phyloP scores from a whole-genome alignment of 768 basidiomycete genomes.

The Candolleomyces efflorescens region DNA sequence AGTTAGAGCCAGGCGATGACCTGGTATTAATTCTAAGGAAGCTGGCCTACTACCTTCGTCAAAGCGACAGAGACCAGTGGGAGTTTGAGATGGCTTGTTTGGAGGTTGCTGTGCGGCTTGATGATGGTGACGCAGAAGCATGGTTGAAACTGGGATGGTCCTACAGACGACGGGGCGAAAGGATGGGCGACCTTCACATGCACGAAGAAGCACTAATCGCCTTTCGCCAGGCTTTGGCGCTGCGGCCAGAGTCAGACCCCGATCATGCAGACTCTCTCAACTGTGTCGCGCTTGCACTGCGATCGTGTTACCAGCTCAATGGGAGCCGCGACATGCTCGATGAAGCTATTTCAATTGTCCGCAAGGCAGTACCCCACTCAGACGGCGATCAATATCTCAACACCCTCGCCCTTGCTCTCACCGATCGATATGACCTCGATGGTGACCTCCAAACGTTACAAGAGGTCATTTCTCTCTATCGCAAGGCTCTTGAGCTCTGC shows the following conservation, averaged over 20 bases:
- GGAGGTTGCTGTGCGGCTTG: not conserved
- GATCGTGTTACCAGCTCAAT: too few relatives aligned
- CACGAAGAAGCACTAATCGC: not conserved
- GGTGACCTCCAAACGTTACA: slow-evolving; percentile 1
- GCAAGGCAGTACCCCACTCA: too few relatives aligned
- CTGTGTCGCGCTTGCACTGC: not conserved
- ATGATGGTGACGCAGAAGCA: not conserved
- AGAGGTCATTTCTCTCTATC: slow-evolving; percentile 8
- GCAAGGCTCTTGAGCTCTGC: slow-evolving; percentile 7
- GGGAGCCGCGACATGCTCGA: not conserved
- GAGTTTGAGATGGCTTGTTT: not conserved
- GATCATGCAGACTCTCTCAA: not conserved
- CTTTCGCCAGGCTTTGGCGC: not conserved
- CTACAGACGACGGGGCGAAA: too few relatives aligned
- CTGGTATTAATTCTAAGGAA: not conserved
- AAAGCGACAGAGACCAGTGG: not conserved
- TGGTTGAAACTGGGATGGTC: not conserved
- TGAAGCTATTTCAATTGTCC: not conserved
- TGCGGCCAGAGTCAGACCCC: too few relatives aligned
- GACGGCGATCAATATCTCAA: too few relatives aligned
- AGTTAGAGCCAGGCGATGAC: not conserved
- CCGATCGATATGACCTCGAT: not conserved
- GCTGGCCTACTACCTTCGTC: not conserved
- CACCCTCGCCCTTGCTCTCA: not conserved
- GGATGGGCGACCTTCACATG: too few relatives aligned